A percentile compares a stretch with the other conserved stretches of the same genome.
Conservation (phyloP, 441 rosid species). For the Bruguiera hainesii region DNA sequence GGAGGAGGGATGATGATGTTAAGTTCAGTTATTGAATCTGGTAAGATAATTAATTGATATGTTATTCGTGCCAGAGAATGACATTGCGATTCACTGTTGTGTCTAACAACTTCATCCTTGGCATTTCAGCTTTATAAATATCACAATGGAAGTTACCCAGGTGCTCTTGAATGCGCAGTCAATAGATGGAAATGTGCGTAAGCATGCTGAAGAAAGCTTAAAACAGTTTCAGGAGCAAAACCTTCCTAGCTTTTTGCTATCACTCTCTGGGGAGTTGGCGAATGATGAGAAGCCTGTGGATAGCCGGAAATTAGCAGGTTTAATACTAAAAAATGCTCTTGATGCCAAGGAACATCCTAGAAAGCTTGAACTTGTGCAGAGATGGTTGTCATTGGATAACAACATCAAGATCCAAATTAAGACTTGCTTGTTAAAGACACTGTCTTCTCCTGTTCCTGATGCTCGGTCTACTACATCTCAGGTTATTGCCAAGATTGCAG, state of each 20-base stretch:
- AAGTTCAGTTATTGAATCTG: no score
- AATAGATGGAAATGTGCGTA: constrained; percentile 43
- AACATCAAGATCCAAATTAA: constrained; percentile 39
- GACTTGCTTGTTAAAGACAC: constrained; percentile 35
- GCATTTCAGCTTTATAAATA: constrained; percentile 27
- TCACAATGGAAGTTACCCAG: constrained; percentile 61
- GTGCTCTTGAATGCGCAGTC: constrained; percentile 49
- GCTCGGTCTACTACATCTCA: constrained; percentile 49
- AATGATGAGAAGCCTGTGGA: constrained; percentile 52
- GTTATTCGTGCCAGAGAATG: no score
- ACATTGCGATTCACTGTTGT: not conserved
- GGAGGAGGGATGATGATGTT: no score
- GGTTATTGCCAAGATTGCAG: constrained; percentile 50
- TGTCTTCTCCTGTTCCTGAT: constrained; percentile 38
- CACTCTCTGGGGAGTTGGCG: constrained; percentile 42
- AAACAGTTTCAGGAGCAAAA: constrained; percentile 63
- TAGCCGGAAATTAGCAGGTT: constrained; percentile 50
- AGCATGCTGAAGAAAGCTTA: constrained; percentile 59
- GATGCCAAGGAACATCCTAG: constrained; percentile 54
- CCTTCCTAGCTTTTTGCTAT: constrained; percentile 41
- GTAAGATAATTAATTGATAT: no score
- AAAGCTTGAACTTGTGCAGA: constrained; percentile 46
- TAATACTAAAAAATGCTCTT: constrained; percentile 45
- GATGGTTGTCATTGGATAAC: constrained; percentile 45
- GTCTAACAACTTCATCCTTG: constrained; percentile 6